Evolutionary conservation across 257 asterid genomes (phyloP).

Genomic region (Nicotiana attenuata): DNA sequence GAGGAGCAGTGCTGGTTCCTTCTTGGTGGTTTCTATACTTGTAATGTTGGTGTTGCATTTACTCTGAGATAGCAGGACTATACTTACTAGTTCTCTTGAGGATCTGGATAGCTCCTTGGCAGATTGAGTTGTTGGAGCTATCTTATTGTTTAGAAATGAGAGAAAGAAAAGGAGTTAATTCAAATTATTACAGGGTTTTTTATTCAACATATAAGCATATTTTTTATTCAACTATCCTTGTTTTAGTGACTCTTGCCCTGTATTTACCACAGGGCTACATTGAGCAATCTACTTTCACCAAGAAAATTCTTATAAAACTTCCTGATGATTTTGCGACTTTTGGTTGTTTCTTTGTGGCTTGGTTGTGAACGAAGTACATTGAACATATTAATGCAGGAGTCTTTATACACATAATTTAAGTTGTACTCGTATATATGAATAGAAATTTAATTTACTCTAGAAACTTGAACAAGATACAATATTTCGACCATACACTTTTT

Average conservation of each 20-base stretch:
- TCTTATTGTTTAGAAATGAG: not conserved
- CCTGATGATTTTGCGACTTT: not conserved
- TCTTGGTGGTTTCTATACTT: constrained; percentile 19
- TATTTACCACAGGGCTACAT: not conserved
- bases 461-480: not conserved
- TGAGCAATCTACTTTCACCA: not conserved
- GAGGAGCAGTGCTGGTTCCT: constrained; percentile 24
- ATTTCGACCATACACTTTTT: not conserved
- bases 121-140: not conserved
- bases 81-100: not conserved
- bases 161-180: not conserved
- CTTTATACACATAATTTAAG: not conserved
- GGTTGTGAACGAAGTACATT: not conserved
- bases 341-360: not conserved
- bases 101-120: not conserved
- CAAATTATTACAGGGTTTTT: not conserved
- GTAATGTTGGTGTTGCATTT: constrained; percentile 5
- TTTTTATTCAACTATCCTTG: not conserved
- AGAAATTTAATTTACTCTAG: not conserved
- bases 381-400: not conserved
- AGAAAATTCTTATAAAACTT: not conserved
- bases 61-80: not conserved
- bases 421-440: not conserved
- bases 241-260: not conserved
- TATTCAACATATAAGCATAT: not conserved